A percentile compares a stretch with the other conserved stretches of the same genome.
These are phyloP conservation scores for Artemisia argyi DNA, from an alignment of 129 eudicot species.

Conservation along the genomic window DNA sequence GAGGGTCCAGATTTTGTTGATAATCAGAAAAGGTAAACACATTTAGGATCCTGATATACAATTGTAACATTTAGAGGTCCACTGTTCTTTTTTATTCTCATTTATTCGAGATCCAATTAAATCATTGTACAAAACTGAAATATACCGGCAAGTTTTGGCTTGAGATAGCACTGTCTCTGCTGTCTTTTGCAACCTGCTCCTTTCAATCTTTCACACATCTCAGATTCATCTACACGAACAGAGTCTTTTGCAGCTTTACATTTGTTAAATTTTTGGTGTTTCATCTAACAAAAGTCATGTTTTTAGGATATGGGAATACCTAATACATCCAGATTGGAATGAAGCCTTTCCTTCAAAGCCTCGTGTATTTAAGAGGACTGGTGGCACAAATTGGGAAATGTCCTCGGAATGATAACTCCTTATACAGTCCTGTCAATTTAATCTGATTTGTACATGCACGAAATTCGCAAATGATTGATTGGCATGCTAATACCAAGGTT, in stretches of 20 bases:
- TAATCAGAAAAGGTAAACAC: constrained; percentile 62
- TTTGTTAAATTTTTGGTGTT: not conserved
- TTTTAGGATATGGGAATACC: constrained; percentile 63
- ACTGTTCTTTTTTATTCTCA: not conserved
- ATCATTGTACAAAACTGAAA: no score
- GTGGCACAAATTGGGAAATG: constrained; percentile 51
- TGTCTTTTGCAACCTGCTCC: no score
- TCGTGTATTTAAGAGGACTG: constrained; percentile 61
- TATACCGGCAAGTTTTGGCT: no score
- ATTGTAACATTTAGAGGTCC: not conserved
- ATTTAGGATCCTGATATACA: not conserved
- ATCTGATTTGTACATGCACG: no score
- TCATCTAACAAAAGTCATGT: not conserved
- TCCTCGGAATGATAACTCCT: constrained; percentile 3
- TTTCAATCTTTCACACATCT: no score
- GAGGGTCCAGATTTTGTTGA: constrained; percentile 85
- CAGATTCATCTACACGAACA: no score
- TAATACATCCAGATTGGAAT: constrained; percentile 67
- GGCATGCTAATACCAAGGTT: no score
- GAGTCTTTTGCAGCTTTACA: no score
- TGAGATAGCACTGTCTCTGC: no score
- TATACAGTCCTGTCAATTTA: no score
- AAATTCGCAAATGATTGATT: no score
- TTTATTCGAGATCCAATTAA: no score
- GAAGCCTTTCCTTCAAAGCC: constrained; percentile 61